phyloP scores from a whole-genome alignment of 2,329 filamentous ascomycete species.

The Cylindrodendrum hubeiense region DNA sequence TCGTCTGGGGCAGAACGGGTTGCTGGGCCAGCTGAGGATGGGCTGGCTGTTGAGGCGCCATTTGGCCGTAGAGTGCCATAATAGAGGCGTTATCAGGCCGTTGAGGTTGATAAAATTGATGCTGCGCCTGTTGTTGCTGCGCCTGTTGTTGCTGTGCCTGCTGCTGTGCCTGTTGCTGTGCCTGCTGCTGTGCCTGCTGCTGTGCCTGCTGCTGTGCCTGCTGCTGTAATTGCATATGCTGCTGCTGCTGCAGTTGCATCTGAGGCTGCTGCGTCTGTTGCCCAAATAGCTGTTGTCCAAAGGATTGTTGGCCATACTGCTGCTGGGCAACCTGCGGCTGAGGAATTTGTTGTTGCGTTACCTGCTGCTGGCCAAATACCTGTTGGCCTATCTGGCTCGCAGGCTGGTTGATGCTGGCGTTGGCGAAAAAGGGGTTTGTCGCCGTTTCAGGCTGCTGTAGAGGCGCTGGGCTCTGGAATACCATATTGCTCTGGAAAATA shows the following conservation, averaged over 20 bases:
- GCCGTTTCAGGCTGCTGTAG: constrained; percentile 42
- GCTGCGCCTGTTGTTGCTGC: constrained; percentile 48
- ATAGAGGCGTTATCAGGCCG: constrained; percentile 80
- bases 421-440: constrained; percentile 55
- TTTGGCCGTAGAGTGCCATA: constrained; percentile 77
- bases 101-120: constrained; percentile 56
- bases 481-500: constrained; percentile 46
- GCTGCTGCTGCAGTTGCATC: constrained; percentile 40
- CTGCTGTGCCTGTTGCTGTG: constrained; percentile 36
- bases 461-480: constrained; percentile 49
- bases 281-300: constrained; percentile 42
- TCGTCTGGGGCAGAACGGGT: constrained; percentile 42
- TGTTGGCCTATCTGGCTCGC: constrained; percentile 43
- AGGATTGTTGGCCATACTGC: constrained; percentile 45
- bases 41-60: constrained; percentile 56
- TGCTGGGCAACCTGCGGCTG: constrained; percentile 37
- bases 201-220: constrained; percentile 48
- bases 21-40: constrained; percentile 46
- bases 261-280: constrained; percentile 40
- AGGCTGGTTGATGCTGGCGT: constrained; percentile 42
- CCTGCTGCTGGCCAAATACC: constrained; percentile 43
- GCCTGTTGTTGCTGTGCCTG: constrained; percentile 50
- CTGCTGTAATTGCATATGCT: constrained; percentile 42
- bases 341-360: constrained; percentile 24
- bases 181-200: constrained; percentile 43